Evolutionary conservation across 345 rosid species (phyloP).

Genomic region (Euclidium syriacum): DNA sequence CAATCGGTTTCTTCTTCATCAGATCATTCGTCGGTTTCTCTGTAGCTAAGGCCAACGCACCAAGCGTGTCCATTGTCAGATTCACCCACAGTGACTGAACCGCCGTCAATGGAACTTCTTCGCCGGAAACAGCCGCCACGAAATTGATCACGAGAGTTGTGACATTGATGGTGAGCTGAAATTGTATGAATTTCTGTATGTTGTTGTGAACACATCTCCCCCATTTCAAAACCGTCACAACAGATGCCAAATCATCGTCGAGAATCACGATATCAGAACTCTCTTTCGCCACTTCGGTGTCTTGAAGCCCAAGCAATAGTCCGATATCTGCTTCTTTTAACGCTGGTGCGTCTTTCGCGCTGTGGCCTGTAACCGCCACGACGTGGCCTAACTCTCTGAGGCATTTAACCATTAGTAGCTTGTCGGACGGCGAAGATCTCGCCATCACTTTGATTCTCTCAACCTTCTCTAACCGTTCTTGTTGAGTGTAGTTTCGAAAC

Average conservation of each 20-base stretch:
- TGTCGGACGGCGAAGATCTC: conserved; percentile 68
- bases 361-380: conserved; percentile 78
- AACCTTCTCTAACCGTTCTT: conserved; percentile 41
- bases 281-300: conserved; percentile 75
- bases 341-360: conserved; percentile 75
- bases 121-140: conserved; percentile 66
- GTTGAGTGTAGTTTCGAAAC: conserved; percentile 40
- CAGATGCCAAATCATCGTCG: conserved; percentile 67
- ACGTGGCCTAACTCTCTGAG: conserved; percentile 61
- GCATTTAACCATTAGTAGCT: conserved; percentile 74
- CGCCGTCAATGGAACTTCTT: conserved; percentile 59
- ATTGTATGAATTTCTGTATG: conserved; percentile 74
- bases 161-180: conserved; percentile 69
- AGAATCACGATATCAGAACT: conserved; percentile 76
- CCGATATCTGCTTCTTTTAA: conserved; percentile 74
- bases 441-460: conserved; percentile 76
- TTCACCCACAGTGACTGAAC: conserved; percentile 80
- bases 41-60: conserved; percentile 68
- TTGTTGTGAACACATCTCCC: conserved; percentile 75
- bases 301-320: conserved; percentile 73
- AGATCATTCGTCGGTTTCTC: conserved; percentile 64
- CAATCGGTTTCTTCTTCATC: conserved; percentile 56
- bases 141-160: conserved; percentile 67
- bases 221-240: conserved; percentile 61
- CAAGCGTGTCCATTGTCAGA: conserved; percentile 72